Evolutionary conservation across 805 yeast genomes (phyloP), one percentile per base, ranked within the genome.

Genomic region (Debaryomyces prosopidis): DNA sequence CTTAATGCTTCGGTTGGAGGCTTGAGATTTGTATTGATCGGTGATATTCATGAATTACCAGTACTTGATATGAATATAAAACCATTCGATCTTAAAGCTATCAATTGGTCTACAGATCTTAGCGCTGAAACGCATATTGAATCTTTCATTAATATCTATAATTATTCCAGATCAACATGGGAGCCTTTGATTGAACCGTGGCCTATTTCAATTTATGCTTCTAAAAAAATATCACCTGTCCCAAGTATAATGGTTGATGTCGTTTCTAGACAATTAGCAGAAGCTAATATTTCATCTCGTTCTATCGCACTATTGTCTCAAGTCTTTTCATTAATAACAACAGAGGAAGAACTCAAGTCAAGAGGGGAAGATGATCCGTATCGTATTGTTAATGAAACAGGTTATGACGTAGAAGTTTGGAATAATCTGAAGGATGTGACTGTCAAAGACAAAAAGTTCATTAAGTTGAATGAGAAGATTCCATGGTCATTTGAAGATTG

Each of bases 401-500:
- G 97, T 0, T 77, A 77, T 49, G 84, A 84, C 45, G 47, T 92
- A n/a, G 80, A 83, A 40, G 79, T 94, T 0, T 91, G 97, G 97
- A 77, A 83, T n/a, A 88, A 86, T 40, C 73, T 66, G 8, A 47
- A 49, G 1, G 51, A 43, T 18, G 44, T 40, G 1, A 42, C 30
- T n/a, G 42, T 38, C 9, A 32, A 58, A 19, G 47, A 57, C 27
- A 52, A 63, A 44, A 70, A 75, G 0, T 32, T 55, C 0, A 58
- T 87, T 12, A 63, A 69, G 33, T 73, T 81, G 42, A 78, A 79
- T 1, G 80, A 78, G 4, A 63, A 65, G 3, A 60, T 80, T 4
- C 85, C 88, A 1, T 94, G 98, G 97, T 83, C 90, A 34, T 95
- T 95, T 69, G 96, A 91, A 57, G 97, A 92, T 59, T 94, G 98